These are phyloP conservation scores for Phytophthora boehmeriae DNA, from an alignment of 352 stramenopile species.

Conservation along the genomic window DNA sequence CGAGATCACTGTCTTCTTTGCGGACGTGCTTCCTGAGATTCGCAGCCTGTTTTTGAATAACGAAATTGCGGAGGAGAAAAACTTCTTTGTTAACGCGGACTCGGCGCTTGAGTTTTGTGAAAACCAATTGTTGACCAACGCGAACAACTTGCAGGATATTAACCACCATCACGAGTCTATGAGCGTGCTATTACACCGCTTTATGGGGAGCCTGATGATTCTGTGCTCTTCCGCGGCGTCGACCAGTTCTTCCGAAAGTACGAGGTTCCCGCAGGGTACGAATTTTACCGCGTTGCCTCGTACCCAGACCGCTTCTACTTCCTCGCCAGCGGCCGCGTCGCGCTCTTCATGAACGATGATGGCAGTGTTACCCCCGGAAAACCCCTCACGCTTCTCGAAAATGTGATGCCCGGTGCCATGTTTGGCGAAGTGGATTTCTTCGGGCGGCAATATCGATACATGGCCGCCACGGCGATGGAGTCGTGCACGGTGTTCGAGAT, in stretches of 20 bases:
- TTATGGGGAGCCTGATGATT: slow-evolving; percentile 82
- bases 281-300: slow-evolving; percentile 78
- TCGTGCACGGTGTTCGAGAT: slow-evolving; percentile 77
- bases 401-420: slow-evolving; percentile 78
- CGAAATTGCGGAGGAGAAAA: slow-evolving; percentile 68
- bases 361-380: slow-evolving; percentile 54
- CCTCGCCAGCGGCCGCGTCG: slow-evolving; percentile 69
- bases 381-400: slow-evolving; percentile 61
- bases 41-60: slow-evolving; percentile 66
- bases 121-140: slow-evolving; percentile 58
- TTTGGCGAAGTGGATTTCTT: slow-evolving; percentile 91
- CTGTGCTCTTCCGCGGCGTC: slow-evolving; percentile 64
- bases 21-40: slow-evolving; percentile 73
- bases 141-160: slow-evolving; percentile 34
- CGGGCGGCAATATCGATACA: slow-evolving; percentile 66
- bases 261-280: slow-evolving; percentile 54
- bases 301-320: slow-evolving; percentile 78
- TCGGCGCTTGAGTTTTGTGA: slow-evolving; percentile 81
- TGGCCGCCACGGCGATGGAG: slow-evolving; percentile 56
- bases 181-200: slow-evolving; percentile 73
- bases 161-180: slow-evolving; percentile 57
- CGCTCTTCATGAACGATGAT: slow-evolving; percentile 81
- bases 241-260: slow-evolving; percentile 71
- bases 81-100: slow-evolving; percentile 76
- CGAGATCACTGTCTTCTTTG: slow-evolving; percentile 74